Base-by-base conservation (phyloP, 441 rosid genomes). In the Hura crepitans region DNA sequence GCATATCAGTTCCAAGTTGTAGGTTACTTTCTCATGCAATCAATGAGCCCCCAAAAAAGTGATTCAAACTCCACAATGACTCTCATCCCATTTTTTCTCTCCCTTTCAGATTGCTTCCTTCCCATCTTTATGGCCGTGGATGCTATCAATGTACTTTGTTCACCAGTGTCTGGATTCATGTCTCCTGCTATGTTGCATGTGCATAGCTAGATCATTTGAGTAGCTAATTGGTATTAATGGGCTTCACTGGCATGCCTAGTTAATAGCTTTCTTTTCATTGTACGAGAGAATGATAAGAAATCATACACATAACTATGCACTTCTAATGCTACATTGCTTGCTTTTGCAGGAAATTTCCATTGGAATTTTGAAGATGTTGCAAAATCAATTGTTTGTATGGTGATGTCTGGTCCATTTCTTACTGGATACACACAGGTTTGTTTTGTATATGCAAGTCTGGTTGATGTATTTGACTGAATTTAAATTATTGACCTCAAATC, bases 351-450 rank as follows among this genome's bases (percentile, higher is more conserved):
- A 73, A 94, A 94, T 81, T 94, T 94, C 62, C 97, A 94, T 17
- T 94, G 99, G 99, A 88, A 80, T 66, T 71, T 85, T 63, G 99
- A 94, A 80, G 97, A 94, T 57, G 91, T 94, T 77, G 89, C 96
- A 49, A 92, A 92, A 83, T 87, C 99, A 72, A 75, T 90, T 81
- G 83, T 85, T 70, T 94, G 99, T 85, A 94, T 94, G 97, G 68
- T 87, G 5, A 92, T 94, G 97, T 87, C 97, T 62, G 99, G 99
- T 37, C 99, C 99, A 18, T 90, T 85, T 81, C 97, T 94, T 62
- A 88, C 99, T 25, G 97, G 97, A 78, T 94, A 94, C 75, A 91
- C 99, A 17, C 97, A 94, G 92, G 99, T 92, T 72, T 53, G 35
- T 65, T 73, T 59, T 31, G 37, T 46, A 62, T 57, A 56, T 49